Conservation (phyloP, 2,329 filamentous ascomycete species). For the Penicillium sp. region DNA sequence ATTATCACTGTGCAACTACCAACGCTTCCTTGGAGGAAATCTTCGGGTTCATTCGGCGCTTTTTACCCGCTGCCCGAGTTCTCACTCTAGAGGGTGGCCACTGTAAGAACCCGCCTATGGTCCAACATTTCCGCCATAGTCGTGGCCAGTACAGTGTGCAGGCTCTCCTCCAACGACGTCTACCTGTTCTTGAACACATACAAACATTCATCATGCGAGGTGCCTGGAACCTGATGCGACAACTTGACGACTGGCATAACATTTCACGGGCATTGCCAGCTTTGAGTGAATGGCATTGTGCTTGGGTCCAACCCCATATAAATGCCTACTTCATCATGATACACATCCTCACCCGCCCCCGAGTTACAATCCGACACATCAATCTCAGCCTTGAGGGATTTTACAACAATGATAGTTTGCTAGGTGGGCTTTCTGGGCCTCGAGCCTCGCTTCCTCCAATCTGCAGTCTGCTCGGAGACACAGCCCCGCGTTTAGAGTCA, state of each 20-base stretch:
- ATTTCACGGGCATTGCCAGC: conserved; percentile 64
- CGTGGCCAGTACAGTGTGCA: neutral
- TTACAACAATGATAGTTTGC: conserved; percentile 56
- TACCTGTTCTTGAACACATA: conserved; percentile 55
- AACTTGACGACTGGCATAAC: conserved; percentile 60
- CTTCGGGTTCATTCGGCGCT: conserved; percentile 60
- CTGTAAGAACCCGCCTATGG: conserved; percentile 69
- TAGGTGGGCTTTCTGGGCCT: conserved; percentile 34
- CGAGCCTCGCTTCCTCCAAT: conserved; percentile 60
- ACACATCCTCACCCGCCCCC: conserved; percentile 58
- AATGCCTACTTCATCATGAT: conserved; percentile 71
- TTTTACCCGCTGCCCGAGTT: conserved; percentile 61
- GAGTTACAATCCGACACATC: conserved; percentile 59
- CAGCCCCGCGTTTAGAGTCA: conserved; percentile 63
- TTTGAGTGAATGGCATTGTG: conserved; percentile 55
- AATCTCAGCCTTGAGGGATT: conserved; percentile 70
- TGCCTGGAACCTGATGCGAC: conserved; percentile 73
- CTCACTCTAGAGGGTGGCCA: conserved; percentile 75
- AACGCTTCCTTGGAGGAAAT: conserved; percentile 70
- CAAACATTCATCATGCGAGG: conserved; percentile 69
- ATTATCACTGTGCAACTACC: conserved; percentile 45
- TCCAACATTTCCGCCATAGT: conserved; percentile 52
- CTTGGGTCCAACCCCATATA: conserved; percentile 67
- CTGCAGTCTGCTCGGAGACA: conserved; percentile 61
- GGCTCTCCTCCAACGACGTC: conserved; percentile 13